Evolutionary conservation across 2,329 filamentous ascomycete species (phyloP), one percentile per base, ranked within the genome.

Genomic region (Penicillium sumatraense): DNA sequence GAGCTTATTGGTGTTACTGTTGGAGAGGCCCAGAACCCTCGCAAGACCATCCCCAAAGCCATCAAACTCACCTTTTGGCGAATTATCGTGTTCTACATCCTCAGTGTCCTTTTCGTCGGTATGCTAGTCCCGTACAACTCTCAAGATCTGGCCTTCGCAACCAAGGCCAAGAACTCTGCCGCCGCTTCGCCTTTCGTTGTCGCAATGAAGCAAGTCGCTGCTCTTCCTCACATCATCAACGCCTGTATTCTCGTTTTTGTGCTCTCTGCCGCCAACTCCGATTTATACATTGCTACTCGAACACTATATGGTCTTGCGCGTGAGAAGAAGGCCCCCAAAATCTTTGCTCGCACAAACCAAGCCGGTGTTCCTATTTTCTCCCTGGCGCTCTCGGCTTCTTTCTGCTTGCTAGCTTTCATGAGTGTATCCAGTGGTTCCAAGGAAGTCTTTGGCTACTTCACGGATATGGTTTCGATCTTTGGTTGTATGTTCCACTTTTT

Each of bases 31-130:
- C 87, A 91, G 75, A 92, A 92, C 75, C 90, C 90, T 1, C 86
- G 89, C 69, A 85, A 84, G 72, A 89, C 86, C n/a, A 87, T 93
- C 58, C 90, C 90, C 7, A 85, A 86, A 55, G 89, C 89, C 51
- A 92, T 92, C 79, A 89, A 86, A 71, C 81, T 91, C 47, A 92
- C 89, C 62, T 93, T 93, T 75, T 93, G 85, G 78, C 89, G 90
- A 56, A 93, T 93, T 70, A 75, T 91, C 63, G 79, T 93, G 77
- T 93, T 93, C 80, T 93, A 93, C 80, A 81, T 86, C 65, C 73
- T 91, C 56, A 87, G 84, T 23, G 88, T 92, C 31, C 81, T 93
- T 51, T 81, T 93, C 49, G 79, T 93, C 50, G 89, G 89, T 67
- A 90, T 91, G 82, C 80, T 89, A 49, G 87, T 93, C 4, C 88